Evolutionary conservation across 2,329 filamentous ascomycete genomes (phyloP).

Genomic region (Ceratocystis eucalypticola): DNA sequence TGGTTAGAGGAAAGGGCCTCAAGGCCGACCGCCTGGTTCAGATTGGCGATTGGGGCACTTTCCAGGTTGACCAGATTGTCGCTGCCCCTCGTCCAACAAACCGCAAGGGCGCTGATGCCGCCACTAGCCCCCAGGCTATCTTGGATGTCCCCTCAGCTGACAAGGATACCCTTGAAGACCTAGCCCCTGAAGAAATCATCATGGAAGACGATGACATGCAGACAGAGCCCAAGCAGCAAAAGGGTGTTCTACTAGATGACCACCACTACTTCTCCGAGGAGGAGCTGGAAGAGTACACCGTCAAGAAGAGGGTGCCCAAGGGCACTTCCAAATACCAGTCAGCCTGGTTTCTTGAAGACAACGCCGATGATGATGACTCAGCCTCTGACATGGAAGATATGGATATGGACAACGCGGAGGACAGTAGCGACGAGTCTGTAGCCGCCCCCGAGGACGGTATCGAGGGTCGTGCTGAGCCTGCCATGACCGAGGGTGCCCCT

Average conservation of each 20-base stretch:
- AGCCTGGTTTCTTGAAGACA: conserved; percentile 76
- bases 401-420: conserved; percentile 46
- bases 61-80: conserved; percentile 80
- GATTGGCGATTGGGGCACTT: conserved; percentile 85
- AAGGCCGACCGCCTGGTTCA: conserved; percentile 86
- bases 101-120: conserved; percentile 53
- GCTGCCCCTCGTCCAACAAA: conserved; percentile 52
- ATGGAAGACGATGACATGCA: conserved; percentile 50
- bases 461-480: conserved; percentile 51
- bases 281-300: conserved; percentile 45
- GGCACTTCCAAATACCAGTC: conserved; percentile 91
- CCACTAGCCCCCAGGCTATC: conserved; percentile 47
- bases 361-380: conserved; percentile 66
- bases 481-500: conserved; percentile 58
- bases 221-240: conserved; percentile 40
- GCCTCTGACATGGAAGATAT: conserved; percentile 60
- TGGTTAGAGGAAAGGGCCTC: conserved; percentile 70
- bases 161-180: conserved; percentile 65
- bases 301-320: conserved; percentile 65
- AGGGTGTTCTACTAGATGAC: conserved; percentile 86
- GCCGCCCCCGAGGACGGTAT: conserved; percentile 70
- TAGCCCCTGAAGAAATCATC: conserved; percentile 73
- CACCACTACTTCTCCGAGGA: conserved; percentile 97
- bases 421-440: conserved; percentile 42
- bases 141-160: conserved; percentile 64